Conservation (phyloP, 129 eudicot species). For the Chrysanthemum lavandulifolium region DNA sequence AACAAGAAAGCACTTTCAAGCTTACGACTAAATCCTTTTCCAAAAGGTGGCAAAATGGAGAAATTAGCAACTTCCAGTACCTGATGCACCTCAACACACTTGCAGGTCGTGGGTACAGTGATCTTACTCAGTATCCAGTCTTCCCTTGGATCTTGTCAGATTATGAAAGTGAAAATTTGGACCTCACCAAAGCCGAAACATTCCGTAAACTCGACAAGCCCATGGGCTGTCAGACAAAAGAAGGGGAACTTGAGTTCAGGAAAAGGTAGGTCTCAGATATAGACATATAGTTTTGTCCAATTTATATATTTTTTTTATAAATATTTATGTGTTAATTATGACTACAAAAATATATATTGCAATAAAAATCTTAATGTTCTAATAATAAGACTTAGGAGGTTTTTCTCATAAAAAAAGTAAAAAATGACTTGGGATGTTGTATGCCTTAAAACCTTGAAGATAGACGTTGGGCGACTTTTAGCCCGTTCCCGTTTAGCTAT, state of each 20-base stretch:
- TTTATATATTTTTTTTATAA: background rate
- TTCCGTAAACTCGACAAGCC: conserved; percentile 95
- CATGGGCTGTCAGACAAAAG: conserved; percentile 93
- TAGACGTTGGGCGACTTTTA: background rate
- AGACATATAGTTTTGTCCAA: background rate
- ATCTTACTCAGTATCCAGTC: conserved; percentile 98
- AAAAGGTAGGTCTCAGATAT: conserved; percentile 62
- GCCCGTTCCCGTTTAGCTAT: conserved; percentile 12
- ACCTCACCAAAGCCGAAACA: conserved; percentile 71
- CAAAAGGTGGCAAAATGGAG: conserved; percentile 99
- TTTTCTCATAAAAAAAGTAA: background rate
- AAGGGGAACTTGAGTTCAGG: conserved; percentile 82
- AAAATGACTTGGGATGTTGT: background rate
- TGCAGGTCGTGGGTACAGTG: conserved; percentile 99
- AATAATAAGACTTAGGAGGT: background rate
- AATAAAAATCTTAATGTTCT: background rate
- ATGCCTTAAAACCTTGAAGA: background rate
- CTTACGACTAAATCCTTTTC: conserved; percentile 84
- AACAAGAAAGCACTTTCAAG: conserved; percentile 88
- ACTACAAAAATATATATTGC: background rate
- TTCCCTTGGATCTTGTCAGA: conserved; percentile 97
- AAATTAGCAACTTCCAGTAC: conserved; percentile 95
- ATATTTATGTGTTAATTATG: background rate
- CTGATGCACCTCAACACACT: conserved; percentile 96
- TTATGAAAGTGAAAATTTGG: conserved; percentile 80